Percentiles rank a stretch among this genome's conserved stretches.
Evolutionary conservation across 2,329 filamentous ascomycete species (phyloP).

Genomic region (Leptoxyphium fumago): DNA sequence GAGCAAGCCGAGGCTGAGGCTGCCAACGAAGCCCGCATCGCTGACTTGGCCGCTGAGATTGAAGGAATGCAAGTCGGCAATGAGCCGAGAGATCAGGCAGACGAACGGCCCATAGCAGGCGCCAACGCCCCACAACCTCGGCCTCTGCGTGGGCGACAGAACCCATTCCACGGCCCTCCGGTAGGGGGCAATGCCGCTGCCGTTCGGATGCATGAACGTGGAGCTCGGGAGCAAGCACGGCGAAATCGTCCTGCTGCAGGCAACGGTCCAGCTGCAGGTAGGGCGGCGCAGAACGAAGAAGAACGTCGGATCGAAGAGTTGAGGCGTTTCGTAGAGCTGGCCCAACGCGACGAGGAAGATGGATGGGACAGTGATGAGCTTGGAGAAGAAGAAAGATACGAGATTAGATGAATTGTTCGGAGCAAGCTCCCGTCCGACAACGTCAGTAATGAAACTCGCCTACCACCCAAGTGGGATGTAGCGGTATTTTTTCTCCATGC

Average conservation of each 20-base stretch:
- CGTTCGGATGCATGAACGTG: neutral
- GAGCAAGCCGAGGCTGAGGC: conserved; percentile 18
- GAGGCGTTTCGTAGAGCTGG: conserved; percentile 38
- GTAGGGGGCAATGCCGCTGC: neutral
- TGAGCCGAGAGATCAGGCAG: neutral
- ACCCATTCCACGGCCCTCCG: neutral
- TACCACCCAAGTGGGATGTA: no score
- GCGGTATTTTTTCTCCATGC: no score
- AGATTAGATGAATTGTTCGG: conserved; percentile 2
- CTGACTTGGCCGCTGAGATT: conserved; percentile 18
- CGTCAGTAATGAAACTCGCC: no score
- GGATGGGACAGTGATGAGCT: conserved; percentile 46
- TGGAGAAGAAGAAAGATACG: conserved; percentile 23
- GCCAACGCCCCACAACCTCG: neutral
- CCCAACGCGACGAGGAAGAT: conserved; percentile 39
- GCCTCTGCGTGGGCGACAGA: neutral
- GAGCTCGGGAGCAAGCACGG: neutral
- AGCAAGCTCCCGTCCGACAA: no score
- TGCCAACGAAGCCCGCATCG: conserved; percentile 19
- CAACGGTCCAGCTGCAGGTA: neutral
- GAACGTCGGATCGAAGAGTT: conserved; percentile 22
- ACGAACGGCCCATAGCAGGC: neutral
- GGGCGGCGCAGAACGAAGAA: conserved; percentile 4
- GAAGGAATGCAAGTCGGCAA: conserved; percentile 1
- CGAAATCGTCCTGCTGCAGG: neutral